Conservation (phyloP, 139 green algal species). For the Chlorella ohadii region DNA sequence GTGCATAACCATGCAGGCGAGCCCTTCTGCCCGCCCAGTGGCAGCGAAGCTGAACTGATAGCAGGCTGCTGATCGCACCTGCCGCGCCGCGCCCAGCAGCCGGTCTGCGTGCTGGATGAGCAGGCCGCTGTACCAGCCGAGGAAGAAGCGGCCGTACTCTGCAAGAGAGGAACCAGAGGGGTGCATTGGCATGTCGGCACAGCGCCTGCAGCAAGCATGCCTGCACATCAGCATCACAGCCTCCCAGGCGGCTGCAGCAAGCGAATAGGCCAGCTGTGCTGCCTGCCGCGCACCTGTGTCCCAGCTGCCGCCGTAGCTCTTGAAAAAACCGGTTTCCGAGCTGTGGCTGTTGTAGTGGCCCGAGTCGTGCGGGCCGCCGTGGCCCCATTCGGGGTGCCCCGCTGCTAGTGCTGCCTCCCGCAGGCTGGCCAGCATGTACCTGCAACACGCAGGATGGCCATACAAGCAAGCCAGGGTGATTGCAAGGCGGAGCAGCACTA, state of each 20-base stretch:
- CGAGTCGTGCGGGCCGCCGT: conserved; percentile 90
- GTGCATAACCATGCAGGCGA: too few species aligned
- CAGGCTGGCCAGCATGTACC: conserved; percentile 94
- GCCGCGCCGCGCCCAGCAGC: conserved; percentile 73
- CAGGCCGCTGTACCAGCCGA: conserved; percentile 91
- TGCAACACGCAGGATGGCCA: not conserved
- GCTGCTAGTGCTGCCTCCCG: conserved; percentile 63
- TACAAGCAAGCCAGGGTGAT: not conserved
- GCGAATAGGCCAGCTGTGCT: not conserved
- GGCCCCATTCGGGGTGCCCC: conserved; percentile 90
- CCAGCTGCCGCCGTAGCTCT: conserved; percentile 83
- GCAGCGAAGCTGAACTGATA: too few species aligned
- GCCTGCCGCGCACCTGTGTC: conserved; percentile 48
- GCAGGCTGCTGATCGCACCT: conserved; percentile 23
- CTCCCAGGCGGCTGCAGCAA: not conserved
- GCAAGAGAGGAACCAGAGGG: not conserved
- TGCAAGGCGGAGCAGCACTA: not conserved
- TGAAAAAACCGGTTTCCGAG: conserved; percentile 95
- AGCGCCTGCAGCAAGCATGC: not conserved
- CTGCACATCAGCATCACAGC: not conserved
- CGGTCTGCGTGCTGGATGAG: conserved; percentile 89
- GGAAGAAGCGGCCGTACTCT: conserved; percentile 95
- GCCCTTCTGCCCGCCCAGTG: too few species aligned
- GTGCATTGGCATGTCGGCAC: not conserved
- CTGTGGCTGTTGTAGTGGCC: conserved; percentile 92